Base-by-base conservation (phyloP, 768 basidiomycete genomes). In the Leccinum subtestaceum region DNA sequence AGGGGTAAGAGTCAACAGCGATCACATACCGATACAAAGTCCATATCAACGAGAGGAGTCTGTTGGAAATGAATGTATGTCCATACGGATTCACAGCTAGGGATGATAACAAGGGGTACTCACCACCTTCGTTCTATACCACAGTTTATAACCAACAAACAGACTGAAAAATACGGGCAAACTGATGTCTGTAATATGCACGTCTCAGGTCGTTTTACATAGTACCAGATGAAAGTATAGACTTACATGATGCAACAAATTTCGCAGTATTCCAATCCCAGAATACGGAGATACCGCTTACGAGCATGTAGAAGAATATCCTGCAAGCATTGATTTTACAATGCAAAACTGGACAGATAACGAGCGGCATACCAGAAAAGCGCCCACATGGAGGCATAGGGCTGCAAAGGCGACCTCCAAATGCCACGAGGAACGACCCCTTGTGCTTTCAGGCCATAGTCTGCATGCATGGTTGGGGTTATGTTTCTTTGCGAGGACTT, bases 351-450 rank as follows among this genome's bases (percentile, higher is more conserved):
- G 4, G 13, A 51, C n/a, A 49, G 4, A 29, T 72, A 67, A 1
- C 15, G 34, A 53, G 75, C 71, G 61, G 76, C 78, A 72, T 80
- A 83, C 84, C 88, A 88, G 71, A 82, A 80, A 50, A 87, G 73
- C 23, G 85, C 89, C 83, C 88, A 89, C 70, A 82, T 85, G 15
- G 88, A 75, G 36, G 89, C 70, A 63, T 81, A 91, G 0, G 89
- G 89, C 66, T 89, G 88, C 27, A 87, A 70, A 2, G 66, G 61
- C 63, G 82, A 85, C 63, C 79, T 71, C 73, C 91, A 95, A 1
- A 93, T 83, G 19, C 79, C 77, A 31, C 65, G 78, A 58, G 86
- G 78, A 66, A 86, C 79, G 59, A 85, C 80, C 2, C 87, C 90
- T 59, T 55, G 65, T 17, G 13, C 25, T 56, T 21, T 60, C 48